Conservation (phyloP, 352 stramenopile genomes). For the Globisporangium carolinianum region DNA sequence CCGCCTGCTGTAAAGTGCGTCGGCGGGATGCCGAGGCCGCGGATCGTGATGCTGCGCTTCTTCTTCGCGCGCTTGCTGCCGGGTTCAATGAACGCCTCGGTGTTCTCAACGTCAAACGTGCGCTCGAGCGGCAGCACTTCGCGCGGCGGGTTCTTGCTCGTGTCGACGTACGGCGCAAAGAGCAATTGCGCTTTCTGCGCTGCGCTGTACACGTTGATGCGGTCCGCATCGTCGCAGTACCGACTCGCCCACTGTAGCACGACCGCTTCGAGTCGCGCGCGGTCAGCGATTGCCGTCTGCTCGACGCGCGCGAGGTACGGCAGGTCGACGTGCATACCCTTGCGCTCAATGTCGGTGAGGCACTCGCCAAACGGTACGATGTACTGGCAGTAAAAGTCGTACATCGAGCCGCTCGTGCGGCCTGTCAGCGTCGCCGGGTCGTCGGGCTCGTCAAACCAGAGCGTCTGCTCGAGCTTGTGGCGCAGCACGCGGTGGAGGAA, state of each 20-base stretch:
- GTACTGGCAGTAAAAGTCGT: constrained; percentile 97
- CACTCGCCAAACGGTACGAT: constrained; percentile 97
- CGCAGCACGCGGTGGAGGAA: constrained; percentile 88
- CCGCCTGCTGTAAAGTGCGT: constrained; percentile 91
- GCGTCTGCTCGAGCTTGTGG: constrained; percentile 84
- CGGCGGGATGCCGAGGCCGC: constrained; percentile 89
- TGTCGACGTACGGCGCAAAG: constrained; percentile 89
- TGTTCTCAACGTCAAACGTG: constrained; percentile 80
- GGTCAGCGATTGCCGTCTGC: constrained; percentile 86
- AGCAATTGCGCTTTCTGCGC: constrained; percentile 94
- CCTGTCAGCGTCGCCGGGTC: background rate
- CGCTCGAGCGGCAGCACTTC: constrained; percentile 63
- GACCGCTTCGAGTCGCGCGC: constrained; percentile 58
- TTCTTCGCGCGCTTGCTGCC: constrained; percentile 68
- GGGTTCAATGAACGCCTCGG: constrained; percentile 61
- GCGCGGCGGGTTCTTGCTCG: constrained; percentile 55
- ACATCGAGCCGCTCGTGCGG: constrained; percentile 69
- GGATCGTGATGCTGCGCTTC: constrained; percentile 76
- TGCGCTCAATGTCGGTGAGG: constrained; percentile 98
- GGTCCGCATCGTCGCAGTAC: constrained; percentile 92
- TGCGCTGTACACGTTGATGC: constrained; percentile 93
- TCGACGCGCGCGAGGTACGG: constrained; percentile 92
- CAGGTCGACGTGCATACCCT: constrained; percentile 86
- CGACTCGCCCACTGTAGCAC: constrained; percentile 91
- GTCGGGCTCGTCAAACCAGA: constrained; percentile 69